A percentile compares a stretch with the other conserved stretches of the same genome.
Conservation (phyloP, 1,284 basidiomycete species). For the Coniferiporia sulphurascens region DNA sequence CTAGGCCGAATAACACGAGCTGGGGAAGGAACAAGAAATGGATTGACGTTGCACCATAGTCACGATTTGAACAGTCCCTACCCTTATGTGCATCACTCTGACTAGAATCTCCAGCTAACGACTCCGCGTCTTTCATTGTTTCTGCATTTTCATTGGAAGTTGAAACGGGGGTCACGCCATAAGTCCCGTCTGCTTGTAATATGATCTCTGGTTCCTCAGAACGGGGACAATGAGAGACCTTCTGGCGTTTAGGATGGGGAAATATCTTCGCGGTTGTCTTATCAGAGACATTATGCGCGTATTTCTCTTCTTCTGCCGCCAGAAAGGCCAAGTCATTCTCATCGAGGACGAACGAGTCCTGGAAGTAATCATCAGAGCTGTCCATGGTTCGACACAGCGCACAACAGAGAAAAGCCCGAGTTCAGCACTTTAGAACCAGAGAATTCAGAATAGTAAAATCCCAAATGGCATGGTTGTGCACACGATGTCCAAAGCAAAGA, state of each 20-base stretch:
- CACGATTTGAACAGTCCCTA: background rate
- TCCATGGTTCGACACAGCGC: constrained; percentile 2
- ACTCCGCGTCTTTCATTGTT: background rate
- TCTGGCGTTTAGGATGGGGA: constrained; percentile 45
- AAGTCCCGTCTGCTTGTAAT: constrained; percentile 11
- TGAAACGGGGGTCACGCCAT: background rate
- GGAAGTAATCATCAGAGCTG: constrained; percentile 56
- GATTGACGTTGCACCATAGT: background rate
- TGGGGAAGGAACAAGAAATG: background rate
- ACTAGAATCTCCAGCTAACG: background rate
- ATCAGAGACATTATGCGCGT: constrained; percentile 26
- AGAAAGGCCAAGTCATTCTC: constrained; percentile 55
- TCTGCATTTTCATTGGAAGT: too few relatives aligned
- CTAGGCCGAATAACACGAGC: background rate
- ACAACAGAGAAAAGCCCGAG: background rate
- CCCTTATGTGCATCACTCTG: background rate
- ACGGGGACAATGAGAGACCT: constrained; percentile 32
- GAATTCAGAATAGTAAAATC: background rate
- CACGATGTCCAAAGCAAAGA: background rate
- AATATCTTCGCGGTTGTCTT: constrained; percentile 29
- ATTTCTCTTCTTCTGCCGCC: constrained; percentile 56
- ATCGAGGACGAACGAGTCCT: constrained; percentile 60
- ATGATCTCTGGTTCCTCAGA: constrained; percentile 8
- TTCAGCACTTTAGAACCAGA: background rate
- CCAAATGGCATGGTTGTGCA: background rate